Conservation (phyloP, 2,329 filamentous ascomycete genomes). For the Cyclaneusma minus region DNA sequence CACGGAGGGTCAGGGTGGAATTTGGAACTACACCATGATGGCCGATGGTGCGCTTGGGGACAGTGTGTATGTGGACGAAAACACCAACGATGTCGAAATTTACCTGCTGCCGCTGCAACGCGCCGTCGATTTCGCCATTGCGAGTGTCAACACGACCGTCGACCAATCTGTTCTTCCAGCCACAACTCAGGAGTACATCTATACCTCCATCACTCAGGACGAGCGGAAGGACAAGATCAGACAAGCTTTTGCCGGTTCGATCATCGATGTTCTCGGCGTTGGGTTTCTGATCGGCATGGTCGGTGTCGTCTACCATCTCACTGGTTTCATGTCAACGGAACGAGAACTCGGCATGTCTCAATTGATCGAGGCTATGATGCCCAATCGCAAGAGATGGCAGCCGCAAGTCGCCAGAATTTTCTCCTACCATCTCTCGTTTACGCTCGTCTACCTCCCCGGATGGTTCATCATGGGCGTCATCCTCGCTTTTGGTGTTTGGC, state of each 20-base stretch:
- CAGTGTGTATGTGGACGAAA: slow-evolving; percentile 46
- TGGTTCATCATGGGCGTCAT: slow-evolving; percentile 67
- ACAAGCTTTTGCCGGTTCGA: slow-evolving; percentile 51
- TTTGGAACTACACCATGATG: slow-evolving; percentile 80
- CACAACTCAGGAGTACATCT: slow-evolving; percentile 54
- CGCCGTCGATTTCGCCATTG: slow-evolving; percentile 62
- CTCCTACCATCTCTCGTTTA: slow-evolving; percentile 67
- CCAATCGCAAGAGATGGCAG: slow-evolving; percentile 57
- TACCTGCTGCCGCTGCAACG: slow-evolving; percentile 69
- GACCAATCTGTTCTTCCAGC: slow-evolving; percentile 23
- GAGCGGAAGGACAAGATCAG: slow-evolving; percentile 53
- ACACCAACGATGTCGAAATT: slow-evolving; percentile 59
- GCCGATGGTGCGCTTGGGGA: slow-evolving; percentile 56
- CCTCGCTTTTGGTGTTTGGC: slow-evolving; percentile 47
- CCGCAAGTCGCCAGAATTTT: slow-evolving; percentile 64
- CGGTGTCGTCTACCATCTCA: slow-evolving; percentile 73
- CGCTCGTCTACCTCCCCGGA: slow-evolving; percentile 62
- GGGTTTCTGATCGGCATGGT: slow-evolving; percentile 68
- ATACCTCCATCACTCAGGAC: slow-evolving; percentile 53
- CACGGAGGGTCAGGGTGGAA: slow-evolving; percentile 43
- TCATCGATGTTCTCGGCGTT: slow-evolving; percentile 64
- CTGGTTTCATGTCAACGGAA: slow-evolving; percentile 73
- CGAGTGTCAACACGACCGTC: slow-evolving; percentile 30
- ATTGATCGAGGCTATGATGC: slow-evolving; percentile 84
- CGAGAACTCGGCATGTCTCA: slow-evolving; percentile 78